phyloP scores from a whole-genome alignment of 768 basidiomycete genomes.

The Termitomyces sp. region DNA sequence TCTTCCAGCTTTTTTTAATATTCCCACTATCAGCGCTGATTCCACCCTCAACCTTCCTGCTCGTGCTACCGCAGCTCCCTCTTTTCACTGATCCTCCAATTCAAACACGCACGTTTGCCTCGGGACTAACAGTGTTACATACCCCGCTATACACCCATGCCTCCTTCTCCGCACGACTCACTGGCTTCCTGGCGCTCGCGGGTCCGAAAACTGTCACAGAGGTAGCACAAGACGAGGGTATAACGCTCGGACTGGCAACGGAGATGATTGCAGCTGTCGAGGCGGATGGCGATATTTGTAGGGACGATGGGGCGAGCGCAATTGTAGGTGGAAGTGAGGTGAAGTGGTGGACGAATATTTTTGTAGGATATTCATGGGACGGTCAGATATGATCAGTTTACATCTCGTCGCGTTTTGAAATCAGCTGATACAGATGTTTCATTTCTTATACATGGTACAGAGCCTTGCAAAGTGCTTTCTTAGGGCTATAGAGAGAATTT shows the following conservation, averaged over 20 bases:
- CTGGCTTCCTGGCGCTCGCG: slow-evolving; percentile 42
- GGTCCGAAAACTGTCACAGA: slow-evolving; percentile 60
- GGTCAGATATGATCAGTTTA: slow-evolving; percentile 35
- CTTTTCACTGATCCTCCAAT: slow-evolving; percentile 64
- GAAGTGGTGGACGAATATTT: slow-evolving; percentile 65
- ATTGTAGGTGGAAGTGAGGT: slow-evolving; percentile 50
- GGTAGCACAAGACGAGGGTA: slow-evolving; percentile 62
- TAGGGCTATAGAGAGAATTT: not conserved
- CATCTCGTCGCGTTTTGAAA: not conserved
- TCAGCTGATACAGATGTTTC: not conserved
- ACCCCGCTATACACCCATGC: slow-evolving; percentile 69
- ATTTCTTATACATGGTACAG: not conserved
- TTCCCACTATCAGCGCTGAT: slow-evolving; percentile 64
- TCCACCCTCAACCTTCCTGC: slow-evolving; percentile 82
- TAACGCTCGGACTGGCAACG: slow-evolving; percentile 66
- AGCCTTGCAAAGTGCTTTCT: not conserved
- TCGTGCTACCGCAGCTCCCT: slow-evolving; percentile 64
- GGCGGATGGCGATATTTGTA: slow-evolving; percentile 59
- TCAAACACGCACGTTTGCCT: slow-evolving; percentile 58
- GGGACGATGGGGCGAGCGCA: slow-evolving; percentile 57
- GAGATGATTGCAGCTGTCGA: slow-evolving; percentile 82
- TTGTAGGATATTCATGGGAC: slow-evolving; percentile 65
- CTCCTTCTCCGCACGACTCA: slow-evolving; percentile 66
- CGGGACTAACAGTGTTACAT: slow-evolving; percentile 78
- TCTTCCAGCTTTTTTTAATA: not conserved